Evolutionary conservation across 495 filamentous ascomycete genomes (phyloP), one percentile per base, ranked within the genome.

Genomic region (Lophiostoma macrostomum): DNA sequence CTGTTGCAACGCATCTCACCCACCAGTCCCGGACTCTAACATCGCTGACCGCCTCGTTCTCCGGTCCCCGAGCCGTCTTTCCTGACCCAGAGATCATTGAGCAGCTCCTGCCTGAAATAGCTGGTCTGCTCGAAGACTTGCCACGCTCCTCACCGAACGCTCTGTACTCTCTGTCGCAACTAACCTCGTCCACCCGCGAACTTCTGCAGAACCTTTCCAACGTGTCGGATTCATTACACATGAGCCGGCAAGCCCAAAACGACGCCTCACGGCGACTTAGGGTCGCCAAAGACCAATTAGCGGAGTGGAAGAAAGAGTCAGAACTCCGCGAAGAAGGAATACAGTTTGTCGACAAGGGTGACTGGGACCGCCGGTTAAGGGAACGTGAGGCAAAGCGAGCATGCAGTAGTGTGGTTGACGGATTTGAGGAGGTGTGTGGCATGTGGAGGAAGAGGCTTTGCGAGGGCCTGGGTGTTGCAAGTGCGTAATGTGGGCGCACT

Each of bases 171-270:
- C 80, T 89, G 36, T 77, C 85, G 50, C 86, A 88, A 4, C 82
- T 98, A 38, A 85, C 86, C 47, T 79, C 83, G 61, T 60, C 82
- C 24, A 95, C 90, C 0, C 70, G 82, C 20, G 88, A 93, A 34
- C 78, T 96, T 13, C 81, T 88, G 25, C 76, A 83, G 46, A 85
- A 88, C 1, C 83, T 98, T 36, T 86, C 86, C 52, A 81, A 86
- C 58, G 76, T 98, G 5, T 85, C 86, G n/a, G 93, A 98, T 66
- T 90, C 87, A 0, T 76, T 97, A 18, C 91, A 97, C 69, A 95
- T 96, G 83, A 85, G 82, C n/a, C 80, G 88, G 3, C 93, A 98
- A 65, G 83, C 87, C 0, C 90, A 86, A 1, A 83, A 82, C 1
- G 83, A 82, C 0, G 93, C 93, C 10, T 82, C 84, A 3, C 76